Evolutionary conservation across 2,329 filamentous ascomycete species (phyloP), one percentile per base, ranked within the genome.

Genomic region (Cytospora piceae): DNA sequence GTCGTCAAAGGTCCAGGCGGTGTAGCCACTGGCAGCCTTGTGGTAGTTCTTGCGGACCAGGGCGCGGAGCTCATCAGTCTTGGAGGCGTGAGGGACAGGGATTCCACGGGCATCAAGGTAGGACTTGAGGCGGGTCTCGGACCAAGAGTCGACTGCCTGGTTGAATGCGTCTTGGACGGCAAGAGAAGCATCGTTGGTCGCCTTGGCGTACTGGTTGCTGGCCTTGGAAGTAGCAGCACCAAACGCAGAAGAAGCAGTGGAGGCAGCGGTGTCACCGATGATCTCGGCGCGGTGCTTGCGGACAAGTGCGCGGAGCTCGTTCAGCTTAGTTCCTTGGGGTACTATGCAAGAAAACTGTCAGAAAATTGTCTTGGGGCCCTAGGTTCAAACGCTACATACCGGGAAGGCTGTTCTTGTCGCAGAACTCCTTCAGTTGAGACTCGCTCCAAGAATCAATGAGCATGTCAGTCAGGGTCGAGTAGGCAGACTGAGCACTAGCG

Each of bases 361-460:
- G 11, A 32, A 3, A 14, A 4, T 49, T 34, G 27, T 31, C 17
- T 37, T 2, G 17, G 58, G 2, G 9, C 3, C 24, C 12, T 31
- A 12, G 7, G 2, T 17, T 4, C 32, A 1, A 15, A 42, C 14
- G 22, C 4, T 6, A 68, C 75, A 32, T 71, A 80, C 79, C 79
- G 15, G 74, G 77, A 74, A 99, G 90, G 65, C 88, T 87, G 72
- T 98, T 95, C 84, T 94, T 92, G 81, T 98, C 94, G 63, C 88
- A 88, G 81, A 95, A 98, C 69, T 92, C 90, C 84, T 98, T 98
- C 76, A 99, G 85, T 77, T 96, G 83, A 51, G 85, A 85, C 74
- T 97, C 94, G 73, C 90, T 89, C 95, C 95, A 99, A 4, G 91
- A 88, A 72, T 96, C 89, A 73, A 98, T 90, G 61, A 97, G 82